These are phyloP conservation scores for Athelia sp. DNA, from an alignment of 1,284 basidiomycete species.

Conservation along the genomic window DNA sequence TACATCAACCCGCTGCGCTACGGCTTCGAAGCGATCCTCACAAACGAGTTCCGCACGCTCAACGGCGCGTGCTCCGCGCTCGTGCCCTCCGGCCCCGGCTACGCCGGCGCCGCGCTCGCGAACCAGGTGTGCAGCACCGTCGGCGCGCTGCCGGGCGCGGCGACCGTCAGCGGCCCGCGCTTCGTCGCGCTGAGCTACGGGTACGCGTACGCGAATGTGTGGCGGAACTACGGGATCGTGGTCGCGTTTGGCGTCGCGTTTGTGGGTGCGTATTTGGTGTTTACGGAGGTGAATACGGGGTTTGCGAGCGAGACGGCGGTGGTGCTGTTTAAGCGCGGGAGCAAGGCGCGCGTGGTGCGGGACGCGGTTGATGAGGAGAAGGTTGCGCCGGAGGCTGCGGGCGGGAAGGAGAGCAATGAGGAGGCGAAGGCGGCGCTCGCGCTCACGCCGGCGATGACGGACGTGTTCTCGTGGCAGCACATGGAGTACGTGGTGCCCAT, in stretches of 20 bases:
- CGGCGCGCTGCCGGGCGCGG: constrained; percentile 45
- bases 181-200: constrained; percentile 59
- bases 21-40: constrained; percentile 46
- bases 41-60: constrained; percentile 53
- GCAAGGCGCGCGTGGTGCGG: constrained; percentile 13
- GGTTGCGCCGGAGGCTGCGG: constrained; percentile 1
- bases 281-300: constrained; percentile 41
- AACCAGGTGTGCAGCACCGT: constrained; percentile 63
- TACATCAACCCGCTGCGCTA: constrained; percentile 54
- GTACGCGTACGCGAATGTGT: constrained; percentile 59
- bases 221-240: constrained; percentile 62
- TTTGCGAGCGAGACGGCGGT: constrained; percentile 26
- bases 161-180: constrained; percentile 40
- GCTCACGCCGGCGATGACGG: constrained; percentile 22
- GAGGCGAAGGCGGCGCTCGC: constrained; percentile 11
- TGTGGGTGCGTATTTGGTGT: constrained; percentile 40
- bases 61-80: constrained; percentile 34
- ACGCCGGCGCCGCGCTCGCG: constrained; percentile 41
- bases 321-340: constrained; percentile 38
- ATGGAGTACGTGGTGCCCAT: constrained; percentile 60
- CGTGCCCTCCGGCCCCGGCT: constrained; percentile 45
- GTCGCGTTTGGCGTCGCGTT: constrained; percentile 48
- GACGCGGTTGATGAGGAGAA: constrained; percentile 24
- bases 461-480: constrained; percentile 63
- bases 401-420: not conserved